These are phyloP conservation scores for Choiromyces venosus DNA, from an alignment of 495 filamentous ascomycete species.

Conservation along the genomic window DNA sequence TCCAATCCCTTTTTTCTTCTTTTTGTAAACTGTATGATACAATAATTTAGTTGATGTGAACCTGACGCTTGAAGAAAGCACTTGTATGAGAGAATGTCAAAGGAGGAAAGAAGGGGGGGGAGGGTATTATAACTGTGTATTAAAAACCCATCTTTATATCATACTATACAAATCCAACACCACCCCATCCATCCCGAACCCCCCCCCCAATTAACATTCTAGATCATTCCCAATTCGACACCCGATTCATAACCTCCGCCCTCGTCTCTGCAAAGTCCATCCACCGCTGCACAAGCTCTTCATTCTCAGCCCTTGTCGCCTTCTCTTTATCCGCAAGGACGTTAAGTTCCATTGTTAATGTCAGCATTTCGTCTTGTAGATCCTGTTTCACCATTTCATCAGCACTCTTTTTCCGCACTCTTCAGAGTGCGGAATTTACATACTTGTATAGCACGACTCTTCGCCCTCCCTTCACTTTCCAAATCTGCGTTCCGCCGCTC, in stretches of 20 bases:
- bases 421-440: constrained; percentile 16
- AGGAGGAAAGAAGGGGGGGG: too few relatives aligned
- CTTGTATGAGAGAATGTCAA: background rate
- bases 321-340: constrained; percentile 67
- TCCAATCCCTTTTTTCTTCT: background rate
- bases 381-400: constrained; percentile 49
- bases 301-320: constrained; percentile 72
- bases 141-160: too few relatives aligned
- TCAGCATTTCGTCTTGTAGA: constrained; percentile 84
- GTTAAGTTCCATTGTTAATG: constrained; percentile 79
- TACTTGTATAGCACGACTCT: constrained; percentile 75
- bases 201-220: too few relatives aligned
- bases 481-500: constrained; percentile 64
- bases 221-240: constrained; percentile 32
- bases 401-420: background rate
- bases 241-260: constrained; percentile 75
- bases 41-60: background rate
- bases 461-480: constrained; percentile 77
- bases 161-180: too few relatives aligned
- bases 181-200: too few relatives aligned
- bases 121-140: too few relatives aligned
- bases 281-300: constrained; percentile 82
- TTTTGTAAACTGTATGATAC: background rate
- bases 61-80: too few relatives aligned
- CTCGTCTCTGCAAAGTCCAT: constrained; percentile 80